phyloP scores from a whole-genome alignment of 2,329 filamentous ascomycete species.

The Cytospora mali region DNA sequence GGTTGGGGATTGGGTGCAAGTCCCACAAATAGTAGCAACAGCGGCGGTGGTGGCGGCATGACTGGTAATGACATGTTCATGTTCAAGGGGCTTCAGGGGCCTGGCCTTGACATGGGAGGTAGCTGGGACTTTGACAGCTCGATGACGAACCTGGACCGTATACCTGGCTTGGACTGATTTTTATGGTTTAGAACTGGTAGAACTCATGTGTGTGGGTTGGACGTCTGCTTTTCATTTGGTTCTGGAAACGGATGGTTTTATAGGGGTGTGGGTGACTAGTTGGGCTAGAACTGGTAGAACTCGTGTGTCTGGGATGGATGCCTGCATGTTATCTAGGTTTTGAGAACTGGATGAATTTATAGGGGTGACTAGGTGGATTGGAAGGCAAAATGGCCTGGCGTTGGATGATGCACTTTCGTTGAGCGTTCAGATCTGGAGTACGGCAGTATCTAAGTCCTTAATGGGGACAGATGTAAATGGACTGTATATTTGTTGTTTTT shows the following conservation, averaged over 20 bases:
- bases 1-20: slow-evolving; percentile 48
- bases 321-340: background rate
- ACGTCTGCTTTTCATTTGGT: too few species aligned
- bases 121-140: slow-evolving; percentile 33
- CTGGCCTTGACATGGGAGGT: slow-evolving; percentile 31
- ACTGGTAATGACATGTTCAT: slow-evolving; percentile 32
- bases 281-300: too few species aligned
- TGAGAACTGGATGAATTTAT: background rate
- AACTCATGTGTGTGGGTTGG: too few species aligned
- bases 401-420: slow-evolving; percentile 30
- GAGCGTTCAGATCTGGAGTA: background rate
- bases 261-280: too few species aligned
- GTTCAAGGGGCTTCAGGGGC: slow-evolving; percentile 33
- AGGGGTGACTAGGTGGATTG: background rate
- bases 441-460: too few species aligned
- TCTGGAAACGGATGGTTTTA: too few species aligned
- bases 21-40: background rate
- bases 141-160: slow-evolving; percentile 34
- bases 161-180: slow-evolving; percentile 35
- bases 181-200: background rate
- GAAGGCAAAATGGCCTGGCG: background rate
- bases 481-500: too few species aligned
- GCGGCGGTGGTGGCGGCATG: slow-evolving; percentile 28
- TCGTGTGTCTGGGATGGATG: background rate
- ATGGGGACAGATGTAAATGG: too few species aligned